Evolutionary conservation across 345 rosid species (phyloP), one percentile per base, ranked within the genome.

Genomic region (Capsella bursapastoris): DNA sequence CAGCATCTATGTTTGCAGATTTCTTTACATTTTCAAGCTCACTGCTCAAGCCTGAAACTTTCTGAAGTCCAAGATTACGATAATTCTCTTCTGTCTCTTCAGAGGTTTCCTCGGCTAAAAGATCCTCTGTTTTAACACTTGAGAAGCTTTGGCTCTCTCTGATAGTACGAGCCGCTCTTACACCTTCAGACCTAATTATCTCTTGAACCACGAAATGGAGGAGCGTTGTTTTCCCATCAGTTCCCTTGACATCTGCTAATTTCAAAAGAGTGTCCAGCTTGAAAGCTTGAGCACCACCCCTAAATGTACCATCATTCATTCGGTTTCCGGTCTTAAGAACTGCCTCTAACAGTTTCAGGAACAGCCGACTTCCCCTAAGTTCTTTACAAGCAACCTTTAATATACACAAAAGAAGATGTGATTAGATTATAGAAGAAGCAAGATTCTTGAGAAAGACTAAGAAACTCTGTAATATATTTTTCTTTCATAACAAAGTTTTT

Each of bases 321-420:
- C 99, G 89, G 75, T 96, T 96, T 72, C 99, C 99, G 7, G 99
- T 96, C 82, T 96, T 96, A 9, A 96, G 96, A 82, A 96, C 98
- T 58, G 99, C 99, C 83, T 96, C 99, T 66, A 96, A 82, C 65
- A 96, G 91, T 85, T 92, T 96, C 74, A 90, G 85, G 88, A 96
- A 96, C 76, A 96, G 75, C 56, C 97, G 78, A 75, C 95, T 90
- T 80, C 82, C 90, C 62, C 79, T 83, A 31, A 96, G 94, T 81
- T 90, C 97, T 83, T 88, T 81, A 82, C 97, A 92, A 47, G 97
- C 97, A 78, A 90, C 87, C 98, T 95, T 82, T 45, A 41, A 55
- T 43, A 60, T 45, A 68, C 29, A 52, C 37, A 64, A 67, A 59
- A 18, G 27, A 59, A 65, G 27, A 71, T 64, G 34, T 9, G 51